Conservation (phyloP, 192 early-diverging fungal genomes). For the Bifiguratus adelaidae region DNA sequence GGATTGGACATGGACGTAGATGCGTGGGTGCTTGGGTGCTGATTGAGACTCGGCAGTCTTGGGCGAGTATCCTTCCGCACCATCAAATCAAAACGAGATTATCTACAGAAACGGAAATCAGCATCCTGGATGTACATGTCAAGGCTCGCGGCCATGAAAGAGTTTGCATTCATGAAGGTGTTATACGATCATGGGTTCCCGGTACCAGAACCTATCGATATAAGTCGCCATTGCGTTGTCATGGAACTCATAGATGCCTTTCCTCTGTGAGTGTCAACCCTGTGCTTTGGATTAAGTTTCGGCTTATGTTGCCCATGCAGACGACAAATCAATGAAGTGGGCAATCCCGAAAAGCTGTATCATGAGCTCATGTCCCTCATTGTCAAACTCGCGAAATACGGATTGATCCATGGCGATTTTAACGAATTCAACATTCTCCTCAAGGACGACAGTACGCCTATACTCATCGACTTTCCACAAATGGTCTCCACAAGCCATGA, state of each 20-base stretch:
- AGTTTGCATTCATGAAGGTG: constrained; percentile 98
- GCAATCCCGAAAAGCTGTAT: constrained; percentile 87
- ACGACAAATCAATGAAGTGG: constrained; percentile 80
- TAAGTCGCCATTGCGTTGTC: constrained; percentile 91
- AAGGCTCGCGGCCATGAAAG: constrained; percentile 93
- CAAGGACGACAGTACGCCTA: constrained; percentile 64
- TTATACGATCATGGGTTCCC: constrained; percentile 93
- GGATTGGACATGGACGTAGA: not conserved
- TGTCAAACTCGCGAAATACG: constrained; percentile 86
- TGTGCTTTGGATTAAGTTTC: not conserved
- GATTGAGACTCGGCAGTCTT: constrained; percentile 39
- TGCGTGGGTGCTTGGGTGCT: not conserved
- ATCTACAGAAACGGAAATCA: constrained; percentile 87
- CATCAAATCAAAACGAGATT: constrained; percentile 97
- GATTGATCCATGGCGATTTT: constrained; percentile 98
- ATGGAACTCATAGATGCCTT: constrained; percentile 95
- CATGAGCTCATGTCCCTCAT: constrained; percentile 92
- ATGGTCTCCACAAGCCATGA: constrained; percentile 97
- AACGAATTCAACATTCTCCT: constrained; percentile 99
- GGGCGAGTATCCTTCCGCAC: constrained; percentile 94
- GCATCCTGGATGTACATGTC: constrained; percentile 99
- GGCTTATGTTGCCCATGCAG: constrained; percentile 7
- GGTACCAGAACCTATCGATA: constrained; percentile 88
- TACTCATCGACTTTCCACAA: constrained; percentile 99
- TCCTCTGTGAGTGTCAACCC: constrained; percentile 50